A percentile compares a stretch with the other conserved stretches of the same genome.
Conservation (phyloP, 108 stramenopile species). For the Nannochloropsis gaditana region DNA sequence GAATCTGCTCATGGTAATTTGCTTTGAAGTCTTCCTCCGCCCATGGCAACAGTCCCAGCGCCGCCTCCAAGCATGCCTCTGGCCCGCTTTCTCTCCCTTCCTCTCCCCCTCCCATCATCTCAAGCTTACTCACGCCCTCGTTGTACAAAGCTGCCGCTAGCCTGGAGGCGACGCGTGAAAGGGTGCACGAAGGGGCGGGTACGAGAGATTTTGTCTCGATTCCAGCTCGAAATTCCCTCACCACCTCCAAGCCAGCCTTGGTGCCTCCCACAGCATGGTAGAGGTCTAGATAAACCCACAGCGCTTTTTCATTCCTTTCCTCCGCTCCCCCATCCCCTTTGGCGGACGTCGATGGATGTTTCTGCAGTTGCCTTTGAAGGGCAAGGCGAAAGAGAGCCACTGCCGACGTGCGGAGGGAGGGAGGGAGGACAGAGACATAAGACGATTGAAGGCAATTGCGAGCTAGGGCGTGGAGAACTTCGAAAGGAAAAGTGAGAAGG, state of each 20-base stretch:
- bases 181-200: neutral
- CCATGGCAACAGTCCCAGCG: neutral
- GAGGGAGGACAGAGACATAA: neutral
- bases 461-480: neutral
- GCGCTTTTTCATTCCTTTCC: neutral
- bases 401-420: neutral
- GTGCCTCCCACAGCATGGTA: neutral
- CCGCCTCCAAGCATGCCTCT: neutral
- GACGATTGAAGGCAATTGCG: neutral
- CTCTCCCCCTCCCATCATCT: neutral
- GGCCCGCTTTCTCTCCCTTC: neutral
- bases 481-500: neutral
- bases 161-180: neutral
- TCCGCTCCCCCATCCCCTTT: neutral
- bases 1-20: neutral
- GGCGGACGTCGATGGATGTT: neutral
- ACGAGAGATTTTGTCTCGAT: neutral
- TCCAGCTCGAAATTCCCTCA: neutral
- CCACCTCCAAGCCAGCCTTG: neutral
- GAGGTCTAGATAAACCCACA: conserved; percentile 5
- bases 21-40: neutral
- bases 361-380: neutral
- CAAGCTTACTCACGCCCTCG: neutral
- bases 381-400: neutral
- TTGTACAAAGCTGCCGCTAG: neutral